These are phyloP conservation scores for Phytophthora melonis DNA, from an alignment of 352 stramenopile species.

Conservation along the genomic window DNA sequence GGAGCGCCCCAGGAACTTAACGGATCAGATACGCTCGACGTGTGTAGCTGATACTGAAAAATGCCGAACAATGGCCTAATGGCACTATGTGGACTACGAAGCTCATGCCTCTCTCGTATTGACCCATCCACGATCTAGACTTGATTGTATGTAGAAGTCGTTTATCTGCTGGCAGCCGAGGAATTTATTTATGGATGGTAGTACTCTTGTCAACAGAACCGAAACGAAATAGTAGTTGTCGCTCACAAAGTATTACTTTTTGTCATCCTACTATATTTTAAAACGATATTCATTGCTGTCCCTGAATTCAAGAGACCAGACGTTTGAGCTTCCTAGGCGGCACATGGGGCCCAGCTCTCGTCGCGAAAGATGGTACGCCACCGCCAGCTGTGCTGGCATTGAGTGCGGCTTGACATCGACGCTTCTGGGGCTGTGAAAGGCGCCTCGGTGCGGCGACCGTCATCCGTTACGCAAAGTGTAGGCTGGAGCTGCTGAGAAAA, in stretches of 20 bases:
- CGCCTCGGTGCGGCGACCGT: constrained; percentile 23
- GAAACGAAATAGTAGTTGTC: no score
- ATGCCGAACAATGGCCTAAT: neutral
- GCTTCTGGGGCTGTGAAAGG: constrained; percentile 19
- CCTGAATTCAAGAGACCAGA: neutral
- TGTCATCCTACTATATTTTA: neutral
- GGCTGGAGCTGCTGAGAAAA: constrained; percentile 26
- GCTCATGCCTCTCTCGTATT: no score
- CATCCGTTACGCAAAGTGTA: constrained; percentile 31
- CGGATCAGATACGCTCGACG: neutral
- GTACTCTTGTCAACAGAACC: no score
- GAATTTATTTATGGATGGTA: no score
- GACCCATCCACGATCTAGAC: no score
- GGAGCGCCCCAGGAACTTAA: neutral
- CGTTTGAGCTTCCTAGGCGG: neutral
- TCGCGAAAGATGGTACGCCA: constrained; percentile 27
- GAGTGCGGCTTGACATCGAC: neutral
- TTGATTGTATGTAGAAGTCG: no score
- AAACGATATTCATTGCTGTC: neutral
- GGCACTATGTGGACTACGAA: neutral
- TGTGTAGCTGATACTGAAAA: neutral
- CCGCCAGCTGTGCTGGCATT: constrained; percentile 10
- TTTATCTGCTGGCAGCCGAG: no score
- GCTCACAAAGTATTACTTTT: no score
- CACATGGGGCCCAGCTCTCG: neutral